Evolutionary conservation across 805 yeast species (phyloP).

Genomic region (Starmera caribaea): DNA sequence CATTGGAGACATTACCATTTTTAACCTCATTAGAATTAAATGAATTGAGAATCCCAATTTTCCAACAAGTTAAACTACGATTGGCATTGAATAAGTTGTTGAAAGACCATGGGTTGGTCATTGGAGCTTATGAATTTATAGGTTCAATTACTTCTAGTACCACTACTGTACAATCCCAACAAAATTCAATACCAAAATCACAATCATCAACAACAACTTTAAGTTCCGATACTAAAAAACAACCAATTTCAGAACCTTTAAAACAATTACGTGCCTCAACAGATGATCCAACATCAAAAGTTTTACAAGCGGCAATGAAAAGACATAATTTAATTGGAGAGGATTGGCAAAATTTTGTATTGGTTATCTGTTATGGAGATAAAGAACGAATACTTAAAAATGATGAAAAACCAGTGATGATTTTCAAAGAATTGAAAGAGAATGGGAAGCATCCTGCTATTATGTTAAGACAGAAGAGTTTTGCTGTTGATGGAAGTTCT

Average conservation of each 20-base stretch:
- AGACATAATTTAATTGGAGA: conserved; percentile 61
- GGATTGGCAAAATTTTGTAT: conserved; percentile 83
- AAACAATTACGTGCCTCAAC: conserved; percentile 78
- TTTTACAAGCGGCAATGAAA: conserved; percentile 80
- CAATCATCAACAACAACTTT: conserved; percentile 7
- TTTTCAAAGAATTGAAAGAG: conserved; percentile 78
- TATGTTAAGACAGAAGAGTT: conserved; percentile 78
- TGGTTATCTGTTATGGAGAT: conserved; percentile 86
- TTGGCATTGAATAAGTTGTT: no score
- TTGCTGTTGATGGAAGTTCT: conserved; percentile 11
- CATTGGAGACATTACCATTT: background rate
- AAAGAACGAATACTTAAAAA: conserved; percentile 75
- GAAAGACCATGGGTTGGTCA: no score
- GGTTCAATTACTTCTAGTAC: no score
- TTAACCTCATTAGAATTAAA: background rate
- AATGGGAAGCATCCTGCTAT: conserved; percentile 84
- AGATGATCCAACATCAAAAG: conserved; percentile 85
- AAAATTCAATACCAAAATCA: conserved; percentile 1
- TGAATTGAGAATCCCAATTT: no score
- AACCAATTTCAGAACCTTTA: conserved; percentile 49
- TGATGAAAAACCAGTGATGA: conserved; percentile 81
- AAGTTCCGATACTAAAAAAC: conserved; percentile 5
- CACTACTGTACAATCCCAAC: conserved; percentile 7
- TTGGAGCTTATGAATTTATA: no score
- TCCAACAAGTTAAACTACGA: no score